Percentiles rank a stretch among this genome's conserved stretches.
Evolutionary conservation across 2,329 filamentous ascomycete genomes (phyloP).

Genomic region (Harringtonia lauricola): DNA sequence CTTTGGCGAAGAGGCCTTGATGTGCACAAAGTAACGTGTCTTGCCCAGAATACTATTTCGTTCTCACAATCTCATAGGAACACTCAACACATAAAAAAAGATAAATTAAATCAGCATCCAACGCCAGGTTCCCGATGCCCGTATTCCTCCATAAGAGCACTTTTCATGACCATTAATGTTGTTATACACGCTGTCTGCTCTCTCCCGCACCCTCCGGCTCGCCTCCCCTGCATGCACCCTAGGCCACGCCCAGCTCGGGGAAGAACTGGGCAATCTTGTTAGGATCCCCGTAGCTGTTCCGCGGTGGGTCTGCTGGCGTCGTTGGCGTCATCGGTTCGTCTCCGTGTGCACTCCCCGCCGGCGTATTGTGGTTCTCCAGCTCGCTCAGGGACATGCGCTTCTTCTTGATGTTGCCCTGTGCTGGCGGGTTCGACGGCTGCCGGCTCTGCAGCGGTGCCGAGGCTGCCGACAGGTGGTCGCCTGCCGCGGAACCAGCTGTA

Average conservation of each 20-base stretch:
- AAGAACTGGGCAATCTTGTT: constrained; percentile 27
- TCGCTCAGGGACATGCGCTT: constrained; percentile 23
- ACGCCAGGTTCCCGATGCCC: too few relatives aligned
- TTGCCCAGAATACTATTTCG: not conserved
- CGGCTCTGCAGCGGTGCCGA: constrained; percentile 7
- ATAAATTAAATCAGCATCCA: too few relatives aligned
- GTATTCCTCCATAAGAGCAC: too few relatives aligned
- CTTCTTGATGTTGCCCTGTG: constrained; percentile 28
- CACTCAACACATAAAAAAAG: too few relatives aligned
- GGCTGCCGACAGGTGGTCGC: too few relatives aligned
- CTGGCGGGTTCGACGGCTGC: constrained; percentile 14
- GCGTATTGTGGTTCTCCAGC: constrained; percentile 11
- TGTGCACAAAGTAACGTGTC: constrained; percentile 38
- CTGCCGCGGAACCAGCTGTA: not conserved
- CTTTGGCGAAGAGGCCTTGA: constrained; percentile 72
- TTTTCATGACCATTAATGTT: too few relatives aligned
- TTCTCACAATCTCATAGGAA: not conserved
- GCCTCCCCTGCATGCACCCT: not conserved
- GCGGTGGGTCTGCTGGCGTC: constrained; percentile 17
- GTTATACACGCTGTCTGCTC: too few relatives aligned
- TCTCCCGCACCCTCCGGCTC: too few relatives aligned
- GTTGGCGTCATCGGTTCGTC: constrained; percentile 12
- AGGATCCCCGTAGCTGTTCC: constrained; percentile 24
- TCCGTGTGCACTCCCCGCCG: constrained; percentile 1
- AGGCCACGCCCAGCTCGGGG: constrained; percentile 20